phyloP scores from a whole-genome alignment of 2,329 filamentous ascomycete species.

The Penicillium sp. region DNA sequence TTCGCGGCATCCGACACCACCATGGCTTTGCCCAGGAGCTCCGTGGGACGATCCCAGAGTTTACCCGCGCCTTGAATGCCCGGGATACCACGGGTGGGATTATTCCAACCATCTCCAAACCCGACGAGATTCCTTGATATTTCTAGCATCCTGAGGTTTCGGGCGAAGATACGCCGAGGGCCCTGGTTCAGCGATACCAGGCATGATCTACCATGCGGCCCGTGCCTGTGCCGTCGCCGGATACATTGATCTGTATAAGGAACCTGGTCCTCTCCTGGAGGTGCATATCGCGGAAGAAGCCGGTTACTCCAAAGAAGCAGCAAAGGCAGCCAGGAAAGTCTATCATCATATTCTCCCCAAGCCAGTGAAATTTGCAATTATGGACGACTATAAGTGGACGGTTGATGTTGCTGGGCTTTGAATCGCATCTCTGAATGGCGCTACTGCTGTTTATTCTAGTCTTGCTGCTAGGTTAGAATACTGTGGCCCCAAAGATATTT shows the following conservation, averaged over 20 bases:
- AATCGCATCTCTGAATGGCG: slow-evolving; percentile 31
- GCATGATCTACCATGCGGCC: slow-evolving; percentile 38
- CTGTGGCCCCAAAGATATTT: not conserved
- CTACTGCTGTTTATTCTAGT: slow-evolving; percentile 31
- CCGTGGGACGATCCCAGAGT: not conserved
- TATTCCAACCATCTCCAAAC: slow-evolving; percentile 5
- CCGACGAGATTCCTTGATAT: slow-evolving; percentile 10
- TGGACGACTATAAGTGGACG: slow-evolving; percentile 37
- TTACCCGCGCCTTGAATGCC: slow-evolving; percentile 11
- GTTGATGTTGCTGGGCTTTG: slow-evolving; percentile 12
- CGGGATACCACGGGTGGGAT: slow-evolving; percentile 13
- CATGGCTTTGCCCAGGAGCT: too few relatives aligned
- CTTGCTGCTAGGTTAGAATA: slow-evolving; percentile 13
- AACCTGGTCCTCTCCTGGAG: slow-evolving; percentile 40
- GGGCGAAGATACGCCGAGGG: slow-evolving; percentile 4
- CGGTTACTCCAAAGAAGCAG: slow-evolving; percentile 24
- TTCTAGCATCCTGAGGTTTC: slow-evolving; percentile 13
- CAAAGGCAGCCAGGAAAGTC: slow-evolving; percentile 21
- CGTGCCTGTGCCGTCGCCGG: slow-evolving; percentile 42
- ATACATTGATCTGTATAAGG: slow-evolving; percentile 34
- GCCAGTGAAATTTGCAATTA: slow-evolving; percentile 28
- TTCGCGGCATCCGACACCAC: too few relatives aligned
- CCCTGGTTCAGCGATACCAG: slow-evolving; percentile 8
- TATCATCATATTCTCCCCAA: slow-evolving; percentile 30
- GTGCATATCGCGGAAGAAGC: slow-evolving; percentile 42